phyloP scores from a whole-genome alignment of 148 eudicot species.

The Dianthus caryophyllus region DNA sequence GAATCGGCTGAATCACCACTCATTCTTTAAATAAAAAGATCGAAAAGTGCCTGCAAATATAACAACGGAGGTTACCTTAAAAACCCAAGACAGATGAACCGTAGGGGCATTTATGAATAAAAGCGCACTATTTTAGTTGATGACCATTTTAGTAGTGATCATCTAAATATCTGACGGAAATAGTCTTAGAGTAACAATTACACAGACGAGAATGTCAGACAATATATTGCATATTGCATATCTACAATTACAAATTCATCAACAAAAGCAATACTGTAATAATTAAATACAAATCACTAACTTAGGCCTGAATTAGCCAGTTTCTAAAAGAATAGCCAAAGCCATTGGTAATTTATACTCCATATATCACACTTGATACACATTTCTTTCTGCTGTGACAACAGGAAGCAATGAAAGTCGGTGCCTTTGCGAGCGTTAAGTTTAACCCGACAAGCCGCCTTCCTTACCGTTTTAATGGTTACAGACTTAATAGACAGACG shows the following conservation, averaged over 20 bases:
- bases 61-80: too few species aligned
- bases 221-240: constrained; percentile 9
- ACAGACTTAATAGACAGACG: not conserved
- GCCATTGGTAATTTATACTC: not conserved
- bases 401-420: not conserved
- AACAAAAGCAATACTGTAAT: not conserved
- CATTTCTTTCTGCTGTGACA: not conserved
- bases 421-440: not conserved
- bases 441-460: not conserved
- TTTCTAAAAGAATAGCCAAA: not conserved
- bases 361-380: constrained; percentile 11
- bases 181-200: too few species aligned
- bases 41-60: too few species aligned
- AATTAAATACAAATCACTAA: constrained; percentile 10
- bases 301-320: not conserved
- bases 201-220: too few species aligned
- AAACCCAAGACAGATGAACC: too few species aligned
- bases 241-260: constrained; percentile 19
- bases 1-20: too few species aligned
- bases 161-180: too few species aligned
- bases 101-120: too few species aligned
- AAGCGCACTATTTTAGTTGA: too few species aligned
- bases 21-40: too few species aligned
- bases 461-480: not conserved
- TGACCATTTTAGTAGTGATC: too few species aligned